A percentile compares a stretch with the other conserved stretches of the same genome.
phyloP scores from a whole-genome alignment of 2,329 filamentous ascomycete genomes.

The Lecanosticta acicola region DNA sequence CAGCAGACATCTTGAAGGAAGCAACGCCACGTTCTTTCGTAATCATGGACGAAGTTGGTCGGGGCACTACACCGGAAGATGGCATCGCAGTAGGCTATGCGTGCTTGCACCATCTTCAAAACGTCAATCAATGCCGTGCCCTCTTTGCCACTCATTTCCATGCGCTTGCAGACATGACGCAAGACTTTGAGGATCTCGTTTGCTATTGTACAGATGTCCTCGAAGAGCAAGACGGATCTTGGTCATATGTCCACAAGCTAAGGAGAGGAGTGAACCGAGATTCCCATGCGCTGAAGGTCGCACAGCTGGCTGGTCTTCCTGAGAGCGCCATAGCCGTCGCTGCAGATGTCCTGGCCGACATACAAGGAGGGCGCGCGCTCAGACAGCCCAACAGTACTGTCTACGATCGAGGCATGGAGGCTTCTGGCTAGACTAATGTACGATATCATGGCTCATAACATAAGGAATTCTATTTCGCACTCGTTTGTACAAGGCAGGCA shows the following conservation, averaged over 20 bases:
- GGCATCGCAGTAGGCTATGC: conserved; percentile 87
- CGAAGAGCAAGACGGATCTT: conserved; percentile 61
- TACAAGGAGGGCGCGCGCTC: conserved; percentile 5
- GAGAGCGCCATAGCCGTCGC: conserved; percentile 66
- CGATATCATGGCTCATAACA: no score
- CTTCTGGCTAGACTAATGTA: no score
- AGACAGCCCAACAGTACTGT: no score
- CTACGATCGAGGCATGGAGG: no score
- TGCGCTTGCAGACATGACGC: conserved; percentile 69
- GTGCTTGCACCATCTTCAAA: conserved; percentile 75
- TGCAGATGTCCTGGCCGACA: conserved; percentile 46
- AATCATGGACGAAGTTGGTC: conserved; percentile 96
- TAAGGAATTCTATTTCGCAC: no score
- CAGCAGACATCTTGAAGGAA: conserved; percentile 77
- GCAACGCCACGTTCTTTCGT: conserved; percentile 80
- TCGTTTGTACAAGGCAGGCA: no score
- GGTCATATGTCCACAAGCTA: conserved; percentile 81
- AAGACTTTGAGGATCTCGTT: conserved; percentile 54
- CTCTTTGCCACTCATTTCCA: conserved; percentile 98
- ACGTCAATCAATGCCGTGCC: conserved; percentile 69
- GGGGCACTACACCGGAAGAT: conserved; percentile 90
- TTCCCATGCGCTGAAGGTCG: conserved; percentile 94
- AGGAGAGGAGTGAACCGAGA: conserved; percentile 74
- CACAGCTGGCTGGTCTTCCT: conserved; percentile 72
- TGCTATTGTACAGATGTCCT: conserved; percentile 86